Conservation (phyloP, 768 basidiomycete genomes). For the Tylopilus intermedius region DNA sequence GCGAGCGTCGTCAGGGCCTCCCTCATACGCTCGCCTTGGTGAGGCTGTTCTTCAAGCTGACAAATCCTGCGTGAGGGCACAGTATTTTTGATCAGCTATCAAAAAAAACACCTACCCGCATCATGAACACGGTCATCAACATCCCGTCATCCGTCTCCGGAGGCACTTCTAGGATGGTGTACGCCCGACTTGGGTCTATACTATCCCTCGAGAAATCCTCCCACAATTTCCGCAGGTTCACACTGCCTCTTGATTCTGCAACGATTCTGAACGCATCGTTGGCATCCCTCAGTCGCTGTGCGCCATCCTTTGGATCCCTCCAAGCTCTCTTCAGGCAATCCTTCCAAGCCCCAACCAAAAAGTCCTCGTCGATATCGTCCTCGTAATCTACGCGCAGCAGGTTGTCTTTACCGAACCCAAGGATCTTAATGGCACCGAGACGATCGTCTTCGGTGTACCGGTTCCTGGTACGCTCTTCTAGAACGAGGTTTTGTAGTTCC, state of each 20-base stretch:
- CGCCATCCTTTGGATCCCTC: conserved; percentile 41
- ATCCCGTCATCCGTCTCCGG: conserved; percentile 72
- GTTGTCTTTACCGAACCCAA: conserved; percentile 66
- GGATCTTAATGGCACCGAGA: conserved; percentile 38
- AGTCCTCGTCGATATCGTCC: conserved; percentile 61
- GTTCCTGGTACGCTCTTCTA: conserved; percentile 57
- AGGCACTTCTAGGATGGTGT: conserved; percentile 64
- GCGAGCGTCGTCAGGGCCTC: conserved; percentile 73
- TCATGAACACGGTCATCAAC: conserved; percentile 63
- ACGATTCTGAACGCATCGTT: conserved; percentile 68
- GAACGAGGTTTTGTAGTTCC: conserved; percentile 52
- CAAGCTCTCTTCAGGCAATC: conserved; percentile 53
- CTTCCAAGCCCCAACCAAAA: conserved; percentile 68
- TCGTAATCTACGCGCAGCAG: conserved; percentile 65
- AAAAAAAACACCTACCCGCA: conserved; percentile 50
- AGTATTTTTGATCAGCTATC: neutral
- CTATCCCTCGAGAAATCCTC: conserved; percentile 47
- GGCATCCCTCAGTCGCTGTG: conserved; percentile 46
- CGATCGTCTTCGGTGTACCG: conserved; percentile 61
- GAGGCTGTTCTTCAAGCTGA: conserved; percentile 69
- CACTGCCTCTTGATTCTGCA: conserved; percentile 58
- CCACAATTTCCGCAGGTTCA: conserved; percentile 45
- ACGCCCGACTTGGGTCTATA: conserved; percentile 71
- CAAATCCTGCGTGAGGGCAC: conserved; percentile 5
- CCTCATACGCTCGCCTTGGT: conserved; percentile 62